phyloP scores from a whole-genome alignment of 805 yeast species.

The Kazachstania viticola region DNA sequence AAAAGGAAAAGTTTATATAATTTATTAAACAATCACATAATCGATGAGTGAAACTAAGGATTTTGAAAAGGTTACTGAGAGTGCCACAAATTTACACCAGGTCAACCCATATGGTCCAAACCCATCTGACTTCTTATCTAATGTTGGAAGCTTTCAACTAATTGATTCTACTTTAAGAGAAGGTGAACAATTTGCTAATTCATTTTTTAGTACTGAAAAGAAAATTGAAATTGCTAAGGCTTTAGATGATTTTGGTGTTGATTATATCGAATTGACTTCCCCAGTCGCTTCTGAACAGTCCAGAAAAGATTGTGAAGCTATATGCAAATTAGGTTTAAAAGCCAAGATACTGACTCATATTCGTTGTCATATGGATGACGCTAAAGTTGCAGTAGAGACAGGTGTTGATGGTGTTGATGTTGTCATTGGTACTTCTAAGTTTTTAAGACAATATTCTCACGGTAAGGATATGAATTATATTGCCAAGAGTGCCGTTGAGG shows the following conservation, averaged over 20 bases:
- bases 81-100: constrained; percentile 1
- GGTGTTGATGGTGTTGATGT: constrained; percentile 99
- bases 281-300: constrained; percentile 97
- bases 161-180: constrained; percentile 95
- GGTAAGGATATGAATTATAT: constrained; percentile 98
- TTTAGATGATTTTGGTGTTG: constrained; percentile 94
- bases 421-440: constrained; percentile 94
- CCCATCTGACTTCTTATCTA: constrained; percentile 83
- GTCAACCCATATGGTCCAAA: constrained; percentile 89
- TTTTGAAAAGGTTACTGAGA: constrained; percentile 9
- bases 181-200: constrained; percentile 98
- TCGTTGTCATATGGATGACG: constrained; percentile 98
- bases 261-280: constrained; percentile 94
- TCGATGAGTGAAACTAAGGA: constrained; percentile 7
- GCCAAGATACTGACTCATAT: constrained; percentile 94
- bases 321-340: constrained; percentile 93
- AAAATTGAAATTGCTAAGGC: constrained; percentile 96
- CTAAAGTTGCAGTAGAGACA: constrained; percentile 90
- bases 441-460: constrained; percentile 86
- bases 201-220: constrained; percentile 88
- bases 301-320: constrained; percentile 90
- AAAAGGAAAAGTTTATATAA: no score
- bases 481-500: constrained; percentile 91
- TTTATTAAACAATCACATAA: no score
- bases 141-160: constrained; percentile 77